Base-by-base conservation (phyloP, 768 basidiomycete species). In the Tulasnella sp. region DNA sequence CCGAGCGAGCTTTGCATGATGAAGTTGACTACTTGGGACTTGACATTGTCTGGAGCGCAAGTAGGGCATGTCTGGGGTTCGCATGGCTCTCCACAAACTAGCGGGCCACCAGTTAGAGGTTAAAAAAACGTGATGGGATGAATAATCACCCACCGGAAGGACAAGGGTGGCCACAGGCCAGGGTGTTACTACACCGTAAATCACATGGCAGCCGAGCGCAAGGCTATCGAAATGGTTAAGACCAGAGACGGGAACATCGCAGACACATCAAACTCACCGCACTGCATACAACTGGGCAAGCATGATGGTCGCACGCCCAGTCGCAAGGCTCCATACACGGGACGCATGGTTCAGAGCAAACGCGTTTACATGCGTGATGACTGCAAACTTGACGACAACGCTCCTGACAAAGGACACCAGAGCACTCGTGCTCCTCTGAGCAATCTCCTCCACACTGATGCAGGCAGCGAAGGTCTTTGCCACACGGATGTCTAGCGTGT, bases 41-140 rank as follows among this genome's bases (percentile, higher is more conserved):
- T 86, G 36, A 84, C 79, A 1, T 87, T 84, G 0, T 82, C 82
- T 16, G 88, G 75, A 1, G 88, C 87, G 80, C 92, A 93, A 5
- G 79, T 24, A 2, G 87, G 87, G 81, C 92, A 94, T 9, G 87
- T 81, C 84, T 92, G 92, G 0, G 86, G 82, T 0, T 78, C 46
- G 82, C 93, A 94, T 18, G 87, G 85, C 83, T 94, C 93, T 9
- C 92, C 91, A 77, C 92, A 93, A 1, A 93, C 92, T 93, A 68
- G 12, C 62, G 14, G 10, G 5, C n/a, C 16, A 10, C 34, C 62
- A 68, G 34, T 31, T 18, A 19, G 46, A 80, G 39, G 79, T 79
- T 24, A 80, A 42, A 73, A 4, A 75, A 24, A 24, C 31, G 24
- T 16, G 62, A 31, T 36, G 9, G 36, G n/a, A 10, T 38, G 27